Base-by-base conservation (phyloP, 176 grass and related monocot species). In the Urochloa ruziziensis region DNA sequence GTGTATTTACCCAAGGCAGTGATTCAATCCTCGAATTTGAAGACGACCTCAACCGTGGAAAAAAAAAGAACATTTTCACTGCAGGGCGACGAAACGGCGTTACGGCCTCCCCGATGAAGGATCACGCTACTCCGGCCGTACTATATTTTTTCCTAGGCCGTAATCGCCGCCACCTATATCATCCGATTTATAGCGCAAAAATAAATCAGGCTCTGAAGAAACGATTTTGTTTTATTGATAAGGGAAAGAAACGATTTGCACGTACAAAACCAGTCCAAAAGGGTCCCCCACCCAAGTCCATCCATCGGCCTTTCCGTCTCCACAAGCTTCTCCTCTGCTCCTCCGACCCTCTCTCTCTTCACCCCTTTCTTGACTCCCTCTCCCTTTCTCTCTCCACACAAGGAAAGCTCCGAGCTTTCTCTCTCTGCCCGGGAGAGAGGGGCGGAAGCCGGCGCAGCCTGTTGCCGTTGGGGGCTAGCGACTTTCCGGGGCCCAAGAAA, bases 321-420 rank as follows among this genome's bases (percentile, higher is more conserved):
- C 70, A 23, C 88, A 79, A 81, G 63, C 88, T 92, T 62, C 82
- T 82, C 47, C 77, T 62, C 42, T 9, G 23, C 59, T 60, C 30
- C 67, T 51, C 37, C 67, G 43, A 6, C 70, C 25, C 13, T 40
- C 63, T 75, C 75, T 35, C 12, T 35, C 19, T 14, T 27, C 51
- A 36, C 17, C 61, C 64, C 1, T 52, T 52, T 28, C 68, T 64
- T 61, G 58, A 81, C 62, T 58, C 27, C 5, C 66, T n/a, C n/a
- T n/a, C n/a, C n/a, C n/a, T 40, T 33, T 36, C 33, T 23, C n/a
- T 40, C 63, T 62, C 46, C 14, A 13, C 62, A 29, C n/a, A 21
- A 29, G 66, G 17, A 78, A 64, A 60, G 69, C 33, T 51, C 4
- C 65, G 21, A 63, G 29, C 58, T 86, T 81, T 80, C 62, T 75